phyloP scores from a whole-genome alignment of 805 yeast genomes.

The Yamadazyma kitorensis region DNA sequence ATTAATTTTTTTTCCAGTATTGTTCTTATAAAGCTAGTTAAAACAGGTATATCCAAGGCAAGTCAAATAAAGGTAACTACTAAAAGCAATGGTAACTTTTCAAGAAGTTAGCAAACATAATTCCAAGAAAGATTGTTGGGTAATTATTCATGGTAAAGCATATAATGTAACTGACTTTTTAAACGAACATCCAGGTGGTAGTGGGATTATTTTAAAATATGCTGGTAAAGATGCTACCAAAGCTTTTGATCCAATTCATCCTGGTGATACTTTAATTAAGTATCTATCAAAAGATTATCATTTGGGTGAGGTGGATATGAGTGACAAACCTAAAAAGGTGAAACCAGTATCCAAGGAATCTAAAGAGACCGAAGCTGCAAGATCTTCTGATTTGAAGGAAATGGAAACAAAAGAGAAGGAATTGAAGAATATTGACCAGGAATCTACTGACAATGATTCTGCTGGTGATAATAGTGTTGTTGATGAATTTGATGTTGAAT shows the following conservation, averaged over 20 bases:
- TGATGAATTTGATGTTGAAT: constrained; percentile 40
- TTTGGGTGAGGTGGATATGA: constrained; percentile 30
- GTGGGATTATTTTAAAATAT: constrained; percentile 50
- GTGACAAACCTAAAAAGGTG: not conserved
- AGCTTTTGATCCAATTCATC: constrained; percentile 86
- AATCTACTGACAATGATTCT: not conserved
- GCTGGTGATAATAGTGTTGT: constrained; percentile 15
- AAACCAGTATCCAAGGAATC: no score
- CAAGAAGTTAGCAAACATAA: constrained; percentile 47
- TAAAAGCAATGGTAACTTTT: constrained; percentile 15
- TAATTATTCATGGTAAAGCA: constrained; percentile 72
- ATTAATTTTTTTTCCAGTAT: no score
- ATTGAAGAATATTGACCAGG: not conserved
- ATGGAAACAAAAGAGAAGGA: not conserved
- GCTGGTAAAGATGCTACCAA: constrained; percentile 64
- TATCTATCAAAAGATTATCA: constrained; percentile 48
- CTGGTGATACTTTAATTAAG: constrained; percentile 77
- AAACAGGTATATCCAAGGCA: no score
- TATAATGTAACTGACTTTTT: constrained; percentile 71
- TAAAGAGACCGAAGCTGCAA: no score
- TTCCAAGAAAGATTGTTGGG: constrained; percentile 71
- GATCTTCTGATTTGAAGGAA: not conserved
- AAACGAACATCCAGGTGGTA: constrained; percentile 62
- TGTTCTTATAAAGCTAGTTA: no score
- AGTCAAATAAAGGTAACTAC: no score